Percentiles rank a stretch among this genome's conserved stretches.
These are phyloP conservation scores for Nakazawaea laoshanensis DNA, from an alignment of 805 yeast species.

Conservation along the genomic window DNA sequence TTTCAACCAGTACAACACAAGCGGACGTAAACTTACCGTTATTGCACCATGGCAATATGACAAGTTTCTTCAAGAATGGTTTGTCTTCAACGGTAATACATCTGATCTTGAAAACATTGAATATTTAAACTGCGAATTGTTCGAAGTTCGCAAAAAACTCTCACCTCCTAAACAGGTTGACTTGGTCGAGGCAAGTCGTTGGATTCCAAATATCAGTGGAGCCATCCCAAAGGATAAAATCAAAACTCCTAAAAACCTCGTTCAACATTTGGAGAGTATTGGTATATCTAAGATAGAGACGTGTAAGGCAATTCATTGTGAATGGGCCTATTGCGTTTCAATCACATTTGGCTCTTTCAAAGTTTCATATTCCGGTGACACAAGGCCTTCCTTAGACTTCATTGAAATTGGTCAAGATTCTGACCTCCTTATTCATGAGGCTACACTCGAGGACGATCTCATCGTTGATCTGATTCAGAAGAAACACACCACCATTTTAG, in stretches of 20 bases:
- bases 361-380: conserved; percentile 89
- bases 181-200: too few relatives aligned
- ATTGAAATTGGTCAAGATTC: conserved; percentile 56
- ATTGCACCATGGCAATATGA: conserved; percentile 72
- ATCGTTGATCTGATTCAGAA: conserved; percentile 72
- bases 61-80: conserved; percentile 65
- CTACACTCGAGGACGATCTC: conserved; percentile 79
- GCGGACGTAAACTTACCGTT: conserved; percentile 36
- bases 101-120: conserved; percentile 32
- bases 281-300: conserved; percentile 40
- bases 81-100: conserved; percentile 31
- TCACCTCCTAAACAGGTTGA: too few relatives aligned
- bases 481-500: conserved; percentile 82
- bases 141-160: conserved; percentile 16
- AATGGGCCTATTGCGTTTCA: conserved; percentile 65
- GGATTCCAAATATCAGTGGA: too few relatives aligned
- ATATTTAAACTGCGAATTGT: conserved; percentile 55
- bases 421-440: conserved; percentile 84
- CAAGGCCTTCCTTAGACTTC: conserved; percentile 71
- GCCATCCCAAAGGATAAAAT: too few relatives aligned
- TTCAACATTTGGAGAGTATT: conserved; percentile 23
- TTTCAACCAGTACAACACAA: conserved; percentile 47
- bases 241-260: neutral
- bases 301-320: conserved; percentile 79
- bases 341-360: conserved; percentile 42